Base-by-base conservation (phyloP, 306 rosid species). In the Vigna radiata region DNA sequence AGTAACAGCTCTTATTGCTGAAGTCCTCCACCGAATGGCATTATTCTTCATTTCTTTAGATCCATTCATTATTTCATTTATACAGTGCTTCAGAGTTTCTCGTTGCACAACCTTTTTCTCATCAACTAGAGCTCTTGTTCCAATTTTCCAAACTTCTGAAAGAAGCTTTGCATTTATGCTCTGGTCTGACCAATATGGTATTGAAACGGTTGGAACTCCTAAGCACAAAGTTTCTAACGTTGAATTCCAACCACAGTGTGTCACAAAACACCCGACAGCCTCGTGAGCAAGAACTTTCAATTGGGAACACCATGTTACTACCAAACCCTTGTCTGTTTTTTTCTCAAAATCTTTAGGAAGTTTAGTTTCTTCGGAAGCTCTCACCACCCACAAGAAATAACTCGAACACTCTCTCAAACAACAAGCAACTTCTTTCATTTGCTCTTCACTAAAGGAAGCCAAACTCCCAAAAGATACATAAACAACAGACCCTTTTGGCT, bases 371-470 rank as follows among this genome's bases (percentile, higher is more conserved):
- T 75, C 67, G 3, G 77, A 68, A 6, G 29, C 50, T 39, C 25
- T 59, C 0, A 81, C 84, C 4, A 81, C 80, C 80, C 84, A 81
- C n/a, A 81, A 75, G 59, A 81, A 81, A 6, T 81, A 81, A 23
- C 2, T 59, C 0, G 18, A 60, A 50, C 80, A 56, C 1, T 75
- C 76, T 48, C 13, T 75, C 48, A 81, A 68, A 18, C 66, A 21
- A 47, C 0, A 59, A 8, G 80, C 77, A 8, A 81, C 0, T 59
- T 75, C 84, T n/a, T 81, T 11, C 48, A 60, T 23, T 75, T 81
- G 80, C 10, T 74, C 76, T 39, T 81, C 80, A 25, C 46, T 17
- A 5, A 81, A 1, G 1, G 39, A 6, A 33, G n/a, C 80, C 4
- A 81, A 0, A 58, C 72, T 81, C 3, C 80, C 80, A 18, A 74